These are phyloP conservation scores for Aspergillus ruber DNA, from an alignment of 2,329 filamentous ascomycete genomes.

Conservation along the genomic window DNA sequence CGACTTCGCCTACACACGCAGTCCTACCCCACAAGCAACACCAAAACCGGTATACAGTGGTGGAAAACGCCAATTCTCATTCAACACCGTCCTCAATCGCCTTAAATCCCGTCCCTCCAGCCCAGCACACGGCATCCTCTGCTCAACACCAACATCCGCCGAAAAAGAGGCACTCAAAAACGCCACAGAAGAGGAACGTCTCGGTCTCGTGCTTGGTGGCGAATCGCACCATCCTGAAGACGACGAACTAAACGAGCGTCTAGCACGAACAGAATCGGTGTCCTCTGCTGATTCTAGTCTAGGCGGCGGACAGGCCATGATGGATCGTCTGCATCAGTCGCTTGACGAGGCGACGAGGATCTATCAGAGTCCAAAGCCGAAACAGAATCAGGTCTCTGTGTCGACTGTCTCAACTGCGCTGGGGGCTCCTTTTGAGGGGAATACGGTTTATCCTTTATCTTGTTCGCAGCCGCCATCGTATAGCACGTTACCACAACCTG, in stretches of 20 bases:
- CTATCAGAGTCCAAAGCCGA: neutral
- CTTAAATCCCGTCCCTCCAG: conserved; percentile 14
- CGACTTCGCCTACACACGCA: conserved; percentile 16
- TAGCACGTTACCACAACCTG: neutral
- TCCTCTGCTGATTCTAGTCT: conserved; percentile 11
- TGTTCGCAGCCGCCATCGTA: neutral
- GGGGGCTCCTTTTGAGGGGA: conserved; percentile 18
- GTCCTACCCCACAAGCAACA: conserved; percentile 14
- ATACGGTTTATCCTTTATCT: neutral
- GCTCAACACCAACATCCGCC: conserved; percentile 10
- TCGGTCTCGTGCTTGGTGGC: conserved; percentile 70
- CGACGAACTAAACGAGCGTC: conserved; percentile 22
- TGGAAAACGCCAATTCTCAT: conserved; percentile 78
- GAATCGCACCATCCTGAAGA: conserved; percentile 42
- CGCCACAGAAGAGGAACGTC: conserved; percentile 72
- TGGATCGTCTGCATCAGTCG: neutral
- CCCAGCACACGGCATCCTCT: neutral
- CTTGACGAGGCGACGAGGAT: neutral
- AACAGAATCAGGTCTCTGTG: conserved; percentile 7
- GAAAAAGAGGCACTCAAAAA: conserved; percentile 36
- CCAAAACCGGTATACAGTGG: conserved; percentile 40
- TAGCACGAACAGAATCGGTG: conserved; percentile 16
- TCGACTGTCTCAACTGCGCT: conserved; percentile 17
- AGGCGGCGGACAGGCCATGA: neutral
- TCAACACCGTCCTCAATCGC: conserved; percentile 74